phyloP scores from a whole-genome alignment of 2,329 filamentous ascomycete species.

The Alternaria novae-zelandiae region DNA sequence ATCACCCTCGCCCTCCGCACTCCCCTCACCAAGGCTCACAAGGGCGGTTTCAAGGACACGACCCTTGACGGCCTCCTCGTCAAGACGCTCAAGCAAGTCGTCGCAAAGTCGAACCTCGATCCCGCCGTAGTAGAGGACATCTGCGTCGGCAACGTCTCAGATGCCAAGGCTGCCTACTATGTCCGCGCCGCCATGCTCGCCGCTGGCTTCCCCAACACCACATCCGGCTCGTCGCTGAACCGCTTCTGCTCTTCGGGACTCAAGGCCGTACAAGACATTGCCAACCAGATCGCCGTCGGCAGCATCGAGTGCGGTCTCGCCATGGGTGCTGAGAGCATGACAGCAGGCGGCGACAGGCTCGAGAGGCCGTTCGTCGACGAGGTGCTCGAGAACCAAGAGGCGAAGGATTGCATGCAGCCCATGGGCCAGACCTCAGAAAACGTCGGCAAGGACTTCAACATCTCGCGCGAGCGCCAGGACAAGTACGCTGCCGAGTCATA shows the following conservation, averaged over 20 bases:
- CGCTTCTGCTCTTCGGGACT: conserved; percentile 97
- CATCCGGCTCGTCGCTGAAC: conserved; percentile 82
- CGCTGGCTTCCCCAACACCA: conserved; percentile 92
- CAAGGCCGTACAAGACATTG: conserved; percentile 94
- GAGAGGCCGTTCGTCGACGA: conserved; percentile 78
- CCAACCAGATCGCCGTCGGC: conserved; percentile 80
- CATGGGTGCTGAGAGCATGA: conserved; percentile 90
- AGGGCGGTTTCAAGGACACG: conserved; percentile 96
- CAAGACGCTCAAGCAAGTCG: conserved; percentile 73
- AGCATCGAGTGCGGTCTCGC: conserved; percentile 88
- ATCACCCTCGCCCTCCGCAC: conserved; percentile 93
- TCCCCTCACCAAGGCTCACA: conserved; percentile 83
- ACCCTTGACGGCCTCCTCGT: conserved; percentile 85
- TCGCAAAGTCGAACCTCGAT: conserved; percentile 75
- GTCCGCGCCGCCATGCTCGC: conserved; percentile 85
- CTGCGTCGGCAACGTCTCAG: conserved; percentile 88
- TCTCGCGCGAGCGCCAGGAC: conserved; percentile 82
- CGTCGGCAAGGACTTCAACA: conserved; percentile 87
- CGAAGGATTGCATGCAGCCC: conserved; percentile 84
- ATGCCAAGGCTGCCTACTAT: conserved; percentile 88
- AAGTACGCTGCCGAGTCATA: conserved; percentile 86
- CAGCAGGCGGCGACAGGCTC: conserved; percentile 71
- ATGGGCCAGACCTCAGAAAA: conserved; percentile 99
- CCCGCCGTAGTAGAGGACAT: conserved; percentile 86
- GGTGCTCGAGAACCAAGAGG: conserved; percentile 76